Percentiles rank a stretch among this genome's conserved stretches.
Evolutionary conservation across 2,329 filamentous ascomycete genomes (phyloP).

Genomic region (Colletotrichum tanaceti): DNA sequence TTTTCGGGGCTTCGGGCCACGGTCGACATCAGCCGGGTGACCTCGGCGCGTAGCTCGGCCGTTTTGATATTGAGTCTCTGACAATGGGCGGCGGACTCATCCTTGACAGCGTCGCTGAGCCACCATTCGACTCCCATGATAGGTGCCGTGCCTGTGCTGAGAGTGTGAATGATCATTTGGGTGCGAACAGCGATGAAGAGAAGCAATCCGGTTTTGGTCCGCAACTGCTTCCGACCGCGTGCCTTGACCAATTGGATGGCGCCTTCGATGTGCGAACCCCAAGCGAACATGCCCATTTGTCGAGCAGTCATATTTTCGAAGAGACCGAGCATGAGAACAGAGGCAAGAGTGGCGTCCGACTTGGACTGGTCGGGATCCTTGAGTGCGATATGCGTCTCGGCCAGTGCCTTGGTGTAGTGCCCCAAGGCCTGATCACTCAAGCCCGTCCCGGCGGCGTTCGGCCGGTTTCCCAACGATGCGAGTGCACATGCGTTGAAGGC

Average conservation of each 20-base stretch:
- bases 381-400: slow-evolving; percentile 64
- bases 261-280: slow-evolving; percentile 73
- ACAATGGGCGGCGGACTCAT: slow-evolving; percentile 59
- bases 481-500: slow-evolving; percentile 71
- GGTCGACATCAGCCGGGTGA: slow-evolving; percentile 61
- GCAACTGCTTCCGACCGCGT: slow-evolving; percentile 66
- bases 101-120: slow-evolving; percentile 64
- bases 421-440: slow-evolving; percentile 57
- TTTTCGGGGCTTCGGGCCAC: slow-evolving; percentile 61
- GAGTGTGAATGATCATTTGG: slow-evolving; percentile 70
- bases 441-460: slow-evolving; percentile 48
- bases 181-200: slow-evolving; percentile 71
- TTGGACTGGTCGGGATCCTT: slow-evolving; percentile 61
- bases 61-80: slow-evolving; percentile 66
- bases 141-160: slow-evolving; percentile 64
- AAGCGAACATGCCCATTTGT: slow-evolving; percentile 54
- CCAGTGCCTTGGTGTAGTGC: slow-evolving; percentile 67
- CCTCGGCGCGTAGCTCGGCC: slow-evolving; percentile 66
- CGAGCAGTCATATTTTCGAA: slow-evolving; percentile 62
- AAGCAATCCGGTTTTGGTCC: slow-evolving; percentile 63
- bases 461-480: slow-evolving; percentile 67
- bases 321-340: slow-evolving; percentile 69
- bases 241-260: slow-evolving; percentile 71
- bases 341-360: slow-evolving; percentile 68
- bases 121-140: slow-evolving; percentile 70